Base-by-base conservation (phyloP, 2,329 filamentous ascomycete species). In the Lomentospora prolificans region DNA sequence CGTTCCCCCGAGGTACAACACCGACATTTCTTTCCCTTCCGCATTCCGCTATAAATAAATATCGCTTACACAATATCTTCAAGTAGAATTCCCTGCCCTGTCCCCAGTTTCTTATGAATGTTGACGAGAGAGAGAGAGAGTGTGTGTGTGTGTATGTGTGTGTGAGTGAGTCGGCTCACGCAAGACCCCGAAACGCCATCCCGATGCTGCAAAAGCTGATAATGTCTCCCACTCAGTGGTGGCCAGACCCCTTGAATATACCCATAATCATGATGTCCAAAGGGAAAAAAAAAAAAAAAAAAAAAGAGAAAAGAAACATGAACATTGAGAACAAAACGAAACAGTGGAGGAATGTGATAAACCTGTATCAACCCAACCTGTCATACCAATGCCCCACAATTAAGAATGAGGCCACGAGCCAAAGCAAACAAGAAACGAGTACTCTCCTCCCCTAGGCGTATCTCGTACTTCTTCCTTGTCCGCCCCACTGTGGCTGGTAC, bases 401-500 rank as follows among this genome's bases (percentile, higher is more conserved):
- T 3, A 53, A 8, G 25, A 33, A 27, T 12, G 28, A n/a, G n/a
- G n/a, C n/a, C n/a, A 24, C 19, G 8, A 48, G n/a, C 52, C 28
- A 27, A 19, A 55, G 22, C 24, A 46, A 33, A 12, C 30, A 33
- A 12, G 12, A 8, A 17, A 33, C 19, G 5, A 55, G 52, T 17
- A 31, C 2, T 4, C 24, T 17, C 24, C 6, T 31, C 27, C 48
- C 24, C 39, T 55, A 55, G 3, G 52, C 52, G 25, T 55, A 55
- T 44, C 52, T 55, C 52, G 39, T 48, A 39, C 36, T 55, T 27
- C 52, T 22, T 19, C 36, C 39, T 19, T 51, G 51, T 36, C 39
- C 51, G 19, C 22, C 14, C 51, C 31, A 27, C 36, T 27, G 33
- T 4, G 24, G 8, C 33, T 44, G 33, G n/a, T 41, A 41, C 12